Evolutionary conservation across 2,329 filamentous ascomycete genomes (phyloP).

Genomic region (Aspergillus texensis): DNA sequence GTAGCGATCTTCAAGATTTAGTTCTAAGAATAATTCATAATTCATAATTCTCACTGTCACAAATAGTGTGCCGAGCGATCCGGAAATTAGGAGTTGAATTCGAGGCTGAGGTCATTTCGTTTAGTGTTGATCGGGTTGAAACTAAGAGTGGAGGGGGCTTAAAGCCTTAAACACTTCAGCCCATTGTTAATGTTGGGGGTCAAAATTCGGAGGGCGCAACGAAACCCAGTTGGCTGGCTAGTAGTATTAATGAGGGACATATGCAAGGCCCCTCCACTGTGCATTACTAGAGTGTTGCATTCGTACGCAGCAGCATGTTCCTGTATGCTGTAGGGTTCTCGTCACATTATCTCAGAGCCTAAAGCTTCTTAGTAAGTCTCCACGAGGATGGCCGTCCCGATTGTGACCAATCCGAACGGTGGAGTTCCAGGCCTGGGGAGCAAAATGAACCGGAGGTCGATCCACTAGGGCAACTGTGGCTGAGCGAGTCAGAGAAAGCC

Average conservation of each 20-base stretch:
- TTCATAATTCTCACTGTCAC: constrained; percentile 5
- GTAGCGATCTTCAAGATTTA: constrained; percentile 16
- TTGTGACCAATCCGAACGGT: constrained; percentile 24
- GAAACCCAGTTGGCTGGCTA: constrained; percentile 5
- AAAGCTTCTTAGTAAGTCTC: constrained; percentile 10
- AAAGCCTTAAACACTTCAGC: neutral
- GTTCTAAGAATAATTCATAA: constrained; percentile 10
- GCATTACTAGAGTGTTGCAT: constrained; percentile 13
- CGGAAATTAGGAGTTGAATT: constrained; percentile 3
- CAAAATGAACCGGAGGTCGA: constrained; percentile 17
- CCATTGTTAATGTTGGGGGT: neutral
- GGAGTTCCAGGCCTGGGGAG: constrained; percentile 14
- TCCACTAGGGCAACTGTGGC: constrained; percentile 13
- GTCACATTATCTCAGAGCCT: constrained; percentile 16
- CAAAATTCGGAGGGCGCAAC: constrained; percentile 5
- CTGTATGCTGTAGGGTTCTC: constrained; percentile 13
- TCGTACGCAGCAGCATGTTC: constrained; percentile 9
- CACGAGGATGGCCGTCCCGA: constrained; percentile 19
- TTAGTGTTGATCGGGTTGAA: constrained; percentile 3
- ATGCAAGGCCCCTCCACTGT: constrained; percentile 22
- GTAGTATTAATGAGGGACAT: constrained; percentile 1
- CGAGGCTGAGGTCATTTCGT: constrained; percentile 9
- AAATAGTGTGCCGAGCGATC: neutral
- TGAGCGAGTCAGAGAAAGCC: constrained; percentile 11
- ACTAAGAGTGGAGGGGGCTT: neutral